Evolutionary conservation across 2,329 filamentous ascomycete species (phyloP).

Genomic region (Helotiales sp.): DNA sequence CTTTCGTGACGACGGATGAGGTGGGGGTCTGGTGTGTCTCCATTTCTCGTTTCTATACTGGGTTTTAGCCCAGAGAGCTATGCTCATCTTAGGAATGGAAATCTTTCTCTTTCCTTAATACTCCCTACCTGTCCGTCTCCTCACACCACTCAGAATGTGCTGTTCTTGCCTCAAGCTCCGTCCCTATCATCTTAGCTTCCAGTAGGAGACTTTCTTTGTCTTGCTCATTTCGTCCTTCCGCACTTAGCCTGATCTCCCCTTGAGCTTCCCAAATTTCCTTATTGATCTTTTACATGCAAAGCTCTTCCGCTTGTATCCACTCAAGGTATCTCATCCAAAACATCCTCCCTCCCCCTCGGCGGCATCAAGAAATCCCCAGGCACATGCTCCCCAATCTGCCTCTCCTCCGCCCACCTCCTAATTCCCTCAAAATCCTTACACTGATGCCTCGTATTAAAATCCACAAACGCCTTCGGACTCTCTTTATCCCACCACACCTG

Average conservation of each 20-base stretch:
- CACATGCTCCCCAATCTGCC: constrained; percentile 40
- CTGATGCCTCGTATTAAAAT: constrained; percentile 55
- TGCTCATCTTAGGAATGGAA: background rate
- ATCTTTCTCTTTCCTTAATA: background rate
- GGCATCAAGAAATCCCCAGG: constrained; percentile 30
- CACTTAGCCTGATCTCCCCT: background rate
- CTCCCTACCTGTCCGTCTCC: background rate
- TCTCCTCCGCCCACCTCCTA: constrained; percentile 49
- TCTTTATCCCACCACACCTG: constrained; percentile 53
- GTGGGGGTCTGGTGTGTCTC: background rate
- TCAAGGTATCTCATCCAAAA: constrained; percentile 30
- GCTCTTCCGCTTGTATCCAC: background rate
- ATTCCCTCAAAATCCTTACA: constrained; percentile 55
- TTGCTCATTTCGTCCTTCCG: too few relatives aligned
- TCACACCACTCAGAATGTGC: background rate
- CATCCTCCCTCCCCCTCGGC: constrained; percentile 23
- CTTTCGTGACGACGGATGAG: background rate
- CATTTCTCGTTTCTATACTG: background rate
- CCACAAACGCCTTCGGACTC: constrained; percentile 44
- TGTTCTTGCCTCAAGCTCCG: too few relatives aligned
- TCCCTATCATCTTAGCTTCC: too few relatives aligned
- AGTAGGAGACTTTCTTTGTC: too few relatives aligned
- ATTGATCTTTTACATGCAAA: too few relatives aligned
- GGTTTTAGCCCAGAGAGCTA: background rate
- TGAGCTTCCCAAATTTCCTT: background rate